These are phyloP conservation scores for Ogataea chonburiensis DNA, from an alignment of 805 yeast species.

Conservation along the genomic window DNA sequence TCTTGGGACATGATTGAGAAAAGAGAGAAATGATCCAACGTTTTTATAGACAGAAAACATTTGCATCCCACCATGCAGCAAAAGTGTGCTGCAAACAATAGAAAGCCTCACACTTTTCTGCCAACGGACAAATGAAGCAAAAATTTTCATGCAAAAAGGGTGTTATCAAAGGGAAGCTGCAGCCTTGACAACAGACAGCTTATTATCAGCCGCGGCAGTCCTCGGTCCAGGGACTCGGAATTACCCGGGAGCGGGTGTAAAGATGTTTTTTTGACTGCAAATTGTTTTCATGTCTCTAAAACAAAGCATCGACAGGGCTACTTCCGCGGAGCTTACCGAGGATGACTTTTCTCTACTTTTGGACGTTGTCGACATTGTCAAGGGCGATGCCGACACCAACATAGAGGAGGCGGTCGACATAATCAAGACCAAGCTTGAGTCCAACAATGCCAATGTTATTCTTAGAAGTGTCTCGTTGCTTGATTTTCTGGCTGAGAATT, in stretches of 20 bases:
- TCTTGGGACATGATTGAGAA: slow-evolving; percentile 15
- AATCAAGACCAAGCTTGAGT: slow-evolving; percentile 47
- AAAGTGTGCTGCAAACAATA: slow-evolving; percentile 1
- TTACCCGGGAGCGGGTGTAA: neutral
- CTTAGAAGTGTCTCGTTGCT: slow-evolving; percentile 55
- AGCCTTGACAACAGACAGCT: too few species aligned
- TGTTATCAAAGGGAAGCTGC: neutral
- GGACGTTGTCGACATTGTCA: slow-evolving; percentile 65
- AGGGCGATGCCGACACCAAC: slow-evolving; percentile 57
- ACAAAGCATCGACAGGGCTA: slow-evolving; percentile 45
- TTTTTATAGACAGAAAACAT: neutral
- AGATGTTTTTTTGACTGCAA: neutral
- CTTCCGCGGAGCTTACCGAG: slow-evolving; percentile 57
- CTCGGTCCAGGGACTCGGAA: too few species aligned
- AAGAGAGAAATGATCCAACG: neutral
- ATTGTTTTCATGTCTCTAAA: slow-evolving; percentile 17
- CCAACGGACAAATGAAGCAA: neutral
- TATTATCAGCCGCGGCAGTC: neutral
- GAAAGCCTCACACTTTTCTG: slow-evolving; percentile 1
- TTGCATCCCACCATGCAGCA: neutral
- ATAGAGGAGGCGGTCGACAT: slow-evolving; percentile 46
- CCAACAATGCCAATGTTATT: slow-evolving; percentile 63
- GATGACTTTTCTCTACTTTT: slow-evolving; percentile 70
- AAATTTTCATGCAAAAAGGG: neutral
- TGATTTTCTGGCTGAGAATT: slow-evolving; percentile 68